These are phyloP conservation scores for Cladophialophora exuberans DNA, from an alignment of 2,329 filamentous ascomycete genomes.

Conservation along the genomic window DNA sequence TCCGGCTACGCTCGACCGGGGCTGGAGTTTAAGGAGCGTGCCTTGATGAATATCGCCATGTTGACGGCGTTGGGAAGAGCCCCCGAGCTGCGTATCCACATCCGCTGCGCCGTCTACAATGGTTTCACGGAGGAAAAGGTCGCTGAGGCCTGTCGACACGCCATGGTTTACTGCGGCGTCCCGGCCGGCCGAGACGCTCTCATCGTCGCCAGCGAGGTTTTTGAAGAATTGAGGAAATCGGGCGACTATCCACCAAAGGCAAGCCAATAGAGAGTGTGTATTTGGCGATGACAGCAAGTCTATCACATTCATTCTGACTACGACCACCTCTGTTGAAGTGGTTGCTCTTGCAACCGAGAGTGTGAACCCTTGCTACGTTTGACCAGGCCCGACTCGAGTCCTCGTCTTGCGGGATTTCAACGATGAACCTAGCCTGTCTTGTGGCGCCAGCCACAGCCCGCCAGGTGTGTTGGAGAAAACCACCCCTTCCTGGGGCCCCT, in stretches of 20 bases:
- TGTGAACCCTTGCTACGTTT: no score
- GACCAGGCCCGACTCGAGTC: no score
- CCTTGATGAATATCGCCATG: conserved; percentile 66
- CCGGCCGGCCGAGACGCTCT: conserved; percentile 47
- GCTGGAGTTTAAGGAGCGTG: conserved; percentile 62
- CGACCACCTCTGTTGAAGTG: no score
- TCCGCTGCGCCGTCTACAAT: conserved; percentile 65
- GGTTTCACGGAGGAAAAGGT: conserved; percentile 65
- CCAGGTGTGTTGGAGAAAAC: no score
- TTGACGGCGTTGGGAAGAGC: conserved; percentile 62
- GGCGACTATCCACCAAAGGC: not conserved
- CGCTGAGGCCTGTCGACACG: conserved; percentile 42
- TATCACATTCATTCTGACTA: no score
- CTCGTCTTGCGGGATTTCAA: no score
- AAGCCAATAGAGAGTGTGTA: no score
- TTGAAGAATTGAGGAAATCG: conserved; percentile 1
- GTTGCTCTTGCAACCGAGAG: no score
- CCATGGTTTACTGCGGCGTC: conserved; percentile 45
- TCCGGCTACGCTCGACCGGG: conserved; percentile 66
- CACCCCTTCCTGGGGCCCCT: no score
- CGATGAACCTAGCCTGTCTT: no score
- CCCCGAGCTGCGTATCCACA: conserved; percentile 63
- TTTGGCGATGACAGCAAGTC: no score
- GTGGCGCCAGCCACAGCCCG: no score
- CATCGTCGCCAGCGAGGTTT: conserved; percentile 32